These are phyloP conservation scores for Kwoniella botswanensis DNA, from an alignment of 768 basidiomycete genomes.

Conservation along the genomic window DNA sequence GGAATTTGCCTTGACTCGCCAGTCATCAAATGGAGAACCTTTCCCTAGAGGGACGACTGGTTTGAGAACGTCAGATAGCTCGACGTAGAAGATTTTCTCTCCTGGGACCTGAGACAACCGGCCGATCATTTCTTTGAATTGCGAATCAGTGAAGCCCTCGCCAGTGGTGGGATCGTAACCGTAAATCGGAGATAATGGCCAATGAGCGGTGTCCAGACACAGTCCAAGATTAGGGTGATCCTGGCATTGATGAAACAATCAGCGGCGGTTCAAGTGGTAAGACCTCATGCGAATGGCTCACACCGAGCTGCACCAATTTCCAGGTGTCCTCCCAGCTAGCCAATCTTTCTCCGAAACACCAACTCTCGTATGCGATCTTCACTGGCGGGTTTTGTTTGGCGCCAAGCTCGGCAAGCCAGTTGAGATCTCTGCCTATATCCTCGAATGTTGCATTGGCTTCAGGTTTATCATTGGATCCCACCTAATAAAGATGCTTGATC, in stretches of 20 bases:
- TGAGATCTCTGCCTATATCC: conserved; percentile 34
- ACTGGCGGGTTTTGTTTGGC: conserved; percentile 32
- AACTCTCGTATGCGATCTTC: conserved; percentile 40
- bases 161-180: conserved; percentile 41
- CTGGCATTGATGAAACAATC: neutral
- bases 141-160: conserved; percentile 29
- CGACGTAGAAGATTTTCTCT: conserved; percentile 49
- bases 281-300: neutral
- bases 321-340: conserved; percentile 37
- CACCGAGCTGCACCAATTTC: conserved; percentile 35
- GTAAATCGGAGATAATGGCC: conserved; percentile 41
- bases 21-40: conserved; percentile 24
- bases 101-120: conserved; percentile 20
- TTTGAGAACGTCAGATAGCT: conserved; percentile 39
- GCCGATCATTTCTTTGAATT: conserved; percentile 31
- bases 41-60: conserved; percentile 21
- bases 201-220: conserved; percentile 44
- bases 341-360: conserved; percentile 44
- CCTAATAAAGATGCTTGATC: neutral
- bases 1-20: conserved; percentile 6
- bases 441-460: conserved; percentile 22
- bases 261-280: neutral
- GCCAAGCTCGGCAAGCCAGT: conserved; percentile 36
- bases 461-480: conserved; percentile 31
- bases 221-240: conserved; percentile 44